These are phyloP conservation scores for Schizothecium vesticola DNA, from an alignment of 495 filamentous ascomycete genomes.

Conservation along the genomic window DNA sequence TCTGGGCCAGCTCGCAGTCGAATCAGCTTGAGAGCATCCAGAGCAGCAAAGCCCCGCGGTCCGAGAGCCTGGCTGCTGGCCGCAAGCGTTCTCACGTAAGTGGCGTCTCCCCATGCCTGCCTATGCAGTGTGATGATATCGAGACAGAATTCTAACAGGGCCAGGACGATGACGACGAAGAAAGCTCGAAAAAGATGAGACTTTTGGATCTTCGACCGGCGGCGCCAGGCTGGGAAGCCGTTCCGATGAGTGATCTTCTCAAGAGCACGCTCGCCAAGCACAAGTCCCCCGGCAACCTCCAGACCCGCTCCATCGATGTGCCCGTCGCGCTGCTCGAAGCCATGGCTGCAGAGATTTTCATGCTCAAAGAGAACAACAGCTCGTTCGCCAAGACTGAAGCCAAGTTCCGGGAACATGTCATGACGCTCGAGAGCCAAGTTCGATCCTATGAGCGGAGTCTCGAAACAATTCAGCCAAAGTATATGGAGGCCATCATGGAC, in stretches of 20 bases:
- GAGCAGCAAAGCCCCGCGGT: background rate
- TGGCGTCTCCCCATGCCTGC: background rate
- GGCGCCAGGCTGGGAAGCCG: slow-evolving; percentile 4
- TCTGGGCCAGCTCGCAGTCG: slow-evolving; percentile 21
- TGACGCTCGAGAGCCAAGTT: slow-evolving; percentile 28
- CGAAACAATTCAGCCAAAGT: slow-evolving; percentile 25
- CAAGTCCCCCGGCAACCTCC: background rate
- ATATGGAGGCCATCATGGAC: slow-evolving; percentile 35
- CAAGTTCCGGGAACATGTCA: slow-evolving; percentile 23
- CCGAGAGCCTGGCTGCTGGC: slow-evolving; percentile 9
- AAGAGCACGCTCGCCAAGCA: slow-evolving; percentile 17
- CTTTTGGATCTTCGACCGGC: slow-evolving; percentile 7
- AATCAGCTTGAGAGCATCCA: background rate
- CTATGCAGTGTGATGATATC: background rate
- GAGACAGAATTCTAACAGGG: background rate
- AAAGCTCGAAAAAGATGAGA: slow-evolving; percentile 20
- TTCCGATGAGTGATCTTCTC: slow-evolving; percentile 24
- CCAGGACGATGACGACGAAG: slow-evolving; percentile 31
- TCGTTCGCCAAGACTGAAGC: slow-evolving; percentile 21
- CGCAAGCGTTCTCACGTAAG: slow-evolving; percentile 40
- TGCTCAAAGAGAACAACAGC: slow-evolving; percentile 24
- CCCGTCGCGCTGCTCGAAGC: slow-evolving; percentile 34
- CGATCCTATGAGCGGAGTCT: slow-evolving; percentile 24
- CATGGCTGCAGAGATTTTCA: slow-evolving; percentile 29
- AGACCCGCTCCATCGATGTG: slow-evolving; percentile 19